Base-by-base conservation (phyloP, 2,329 filamentous ascomycete species). In the Colletotrichum orchidophilum region DNA sequence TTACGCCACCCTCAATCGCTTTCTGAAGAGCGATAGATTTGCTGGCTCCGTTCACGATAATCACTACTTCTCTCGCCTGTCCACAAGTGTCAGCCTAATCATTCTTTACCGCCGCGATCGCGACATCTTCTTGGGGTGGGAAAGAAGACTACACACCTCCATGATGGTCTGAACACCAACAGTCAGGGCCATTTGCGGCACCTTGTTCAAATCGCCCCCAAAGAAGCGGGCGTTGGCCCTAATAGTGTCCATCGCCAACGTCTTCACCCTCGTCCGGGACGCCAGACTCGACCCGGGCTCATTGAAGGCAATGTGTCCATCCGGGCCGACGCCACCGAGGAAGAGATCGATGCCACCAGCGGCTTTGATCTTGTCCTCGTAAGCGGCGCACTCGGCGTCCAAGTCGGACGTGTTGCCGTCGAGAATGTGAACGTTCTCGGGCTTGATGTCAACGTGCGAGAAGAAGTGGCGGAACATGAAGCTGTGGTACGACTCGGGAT, bases 401-500 rank as follows among this genome's bases (percentile, higher is more conserved):
- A 94, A 86, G 76, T 94, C 89, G 3, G 87, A 81, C 0, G 92
- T 92, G 75, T 93, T 94, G 75, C 92, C 92, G 77, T 94, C 87
- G 21, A 94, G 86, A 76, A 95, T 92, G 78, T 95, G 90, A 74
- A 94, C 90, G 72, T 86, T 93, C 73, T 86, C 84, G 1, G 92
- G 92, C 65, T 88, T 86, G 72, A 95, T 89, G 78, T 95, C 90
- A 75, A 94, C 88, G 73, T 86, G 92, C 53, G 90, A 91, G 83
- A 95, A 95, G 83, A 95, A 93, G 81, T 94, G 87, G 81, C 90
- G 91, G 86, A 93, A 94, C 93, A 95, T 95, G 84, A 94, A 95
- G 76, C 89, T 91, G 83, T 94, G 92, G 81, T 95, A 95, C 78
- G 90, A 92, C 79, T 94, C 90, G 4, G 92, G 91, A 80, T 95